phyloP scores from a whole-genome alignment of 345 rosid species.

The Aegle marmelos region DNA sequence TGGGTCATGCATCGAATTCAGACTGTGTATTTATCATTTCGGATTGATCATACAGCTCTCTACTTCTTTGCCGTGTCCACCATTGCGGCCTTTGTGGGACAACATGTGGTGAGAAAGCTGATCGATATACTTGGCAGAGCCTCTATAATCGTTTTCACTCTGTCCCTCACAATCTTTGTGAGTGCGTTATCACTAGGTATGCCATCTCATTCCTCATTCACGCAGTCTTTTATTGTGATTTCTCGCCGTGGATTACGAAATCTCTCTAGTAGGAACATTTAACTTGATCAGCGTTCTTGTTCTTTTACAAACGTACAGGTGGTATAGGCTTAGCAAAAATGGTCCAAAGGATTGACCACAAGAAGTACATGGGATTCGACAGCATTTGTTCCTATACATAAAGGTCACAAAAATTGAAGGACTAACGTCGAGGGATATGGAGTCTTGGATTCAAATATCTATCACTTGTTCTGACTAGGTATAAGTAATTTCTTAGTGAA shows the following conservation, averaged over 20 bases:
- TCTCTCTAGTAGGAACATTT: not conserved
- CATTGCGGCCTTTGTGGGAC: constrained; percentile 12
- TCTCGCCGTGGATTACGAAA: not conserved
- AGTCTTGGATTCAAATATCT: too few relatives aligned
- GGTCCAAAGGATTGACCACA: constrained; percentile 26
- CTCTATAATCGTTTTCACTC: constrained; percentile 39
- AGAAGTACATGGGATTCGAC: constrained; percentile 42
- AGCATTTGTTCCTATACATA: constrained; percentile 16
- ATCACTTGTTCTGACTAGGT: too few relatives aligned
- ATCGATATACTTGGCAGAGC: constrained; percentile 33
- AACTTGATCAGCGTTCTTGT: not conserved
- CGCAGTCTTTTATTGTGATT: not conserved
- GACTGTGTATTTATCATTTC: not conserved
- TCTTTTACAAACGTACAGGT: constrained; percentile 19
- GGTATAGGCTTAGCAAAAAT: constrained; percentile 35
- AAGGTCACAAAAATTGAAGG: too few relatives aligned
- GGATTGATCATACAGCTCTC: not conserved
- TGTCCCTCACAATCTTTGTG: constrained; percentile 32
- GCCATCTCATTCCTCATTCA: not conserved
- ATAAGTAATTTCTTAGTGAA: too few relatives aligned
- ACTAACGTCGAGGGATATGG: too few relatives aligned
- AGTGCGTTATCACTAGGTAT: constrained; percentile 38
- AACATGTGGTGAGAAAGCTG: constrained; percentile 28
- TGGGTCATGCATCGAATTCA: too few relatives aligned
- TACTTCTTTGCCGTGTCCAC: not conserved